Conservation (phyloP, 352 stramenopile genomes). For the Globisporangium yorkense region DNA sequence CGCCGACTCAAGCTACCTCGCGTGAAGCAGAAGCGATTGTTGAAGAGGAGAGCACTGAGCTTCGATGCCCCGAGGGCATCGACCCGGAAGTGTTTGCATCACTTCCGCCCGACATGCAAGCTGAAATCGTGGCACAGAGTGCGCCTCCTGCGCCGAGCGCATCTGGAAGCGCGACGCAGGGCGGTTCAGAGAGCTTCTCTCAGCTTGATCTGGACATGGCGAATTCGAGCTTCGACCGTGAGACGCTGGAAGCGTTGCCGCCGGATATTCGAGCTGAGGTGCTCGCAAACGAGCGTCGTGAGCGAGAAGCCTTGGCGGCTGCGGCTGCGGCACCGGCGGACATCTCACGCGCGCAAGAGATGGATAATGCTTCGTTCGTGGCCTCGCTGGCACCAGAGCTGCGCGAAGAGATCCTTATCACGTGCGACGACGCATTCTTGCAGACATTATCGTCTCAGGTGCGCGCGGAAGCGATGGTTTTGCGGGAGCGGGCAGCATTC, state of each 20-base stretch:
- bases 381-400: constrained; percentile 94
- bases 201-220: constrained; percentile 81
- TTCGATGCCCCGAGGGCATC: constrained; percentile 91
- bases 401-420: constrained; percentile 95
- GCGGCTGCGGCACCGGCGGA: constrained; percentile 78
- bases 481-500: constrained; percentile 91
- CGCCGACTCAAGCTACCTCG: not conserved
- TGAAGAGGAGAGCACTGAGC: constrained; percentile 9
- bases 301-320: constrained; percentile 76
- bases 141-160: constrained; percentile 26
- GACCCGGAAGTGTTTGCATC: constrained; percentile 96
- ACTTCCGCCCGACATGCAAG: constrained; percentile 95
- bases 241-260: constrained; percentile 95
- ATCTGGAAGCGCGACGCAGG: constrained; percentile 12
- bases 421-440: constrained; percentile 94
- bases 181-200: constrained; percentile 55
- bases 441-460: constrained; percentile 92
- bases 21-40: not conserved
- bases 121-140: constrained; percentile 90
- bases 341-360: constrained; percentile 95
- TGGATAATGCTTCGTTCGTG: constrained; percentile 98
- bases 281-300: constrained; percentile 93
- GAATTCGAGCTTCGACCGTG: constrained; percentile 91
- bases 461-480: constrained; percentile 92
- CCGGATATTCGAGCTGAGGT: constrained; percentile 96